phyloP scores from a whole-genome alignment of 306 rosid species.

The Pyrus pyrifolia region DNA sequence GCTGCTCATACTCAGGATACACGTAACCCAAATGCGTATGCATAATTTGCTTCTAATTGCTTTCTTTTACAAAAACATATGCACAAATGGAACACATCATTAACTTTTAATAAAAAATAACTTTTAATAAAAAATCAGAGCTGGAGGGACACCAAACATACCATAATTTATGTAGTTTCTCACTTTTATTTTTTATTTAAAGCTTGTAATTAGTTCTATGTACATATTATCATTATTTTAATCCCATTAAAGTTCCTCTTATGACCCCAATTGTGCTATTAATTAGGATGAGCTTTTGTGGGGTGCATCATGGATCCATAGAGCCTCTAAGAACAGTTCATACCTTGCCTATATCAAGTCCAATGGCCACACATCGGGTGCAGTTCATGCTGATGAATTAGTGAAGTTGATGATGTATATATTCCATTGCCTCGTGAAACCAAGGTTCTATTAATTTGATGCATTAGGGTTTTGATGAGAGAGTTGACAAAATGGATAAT shows the following conservation, averaged over 20 bases:
- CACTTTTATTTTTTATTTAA: too few species aligned
- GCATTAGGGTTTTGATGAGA: too few species aligned
- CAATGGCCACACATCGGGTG: conserved; percentile 47
- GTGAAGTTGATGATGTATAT: too few species aligned
- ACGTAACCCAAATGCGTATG: conserved; percentile 31
- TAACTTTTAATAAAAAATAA: too few species aligned
- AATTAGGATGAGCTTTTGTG: conserved; percentile 87
- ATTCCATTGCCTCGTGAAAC: too few species aligned
- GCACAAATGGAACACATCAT: background rate
- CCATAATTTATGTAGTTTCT: background rate
- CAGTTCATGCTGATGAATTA: too few species aligned
- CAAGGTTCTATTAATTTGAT: too few species aligned
- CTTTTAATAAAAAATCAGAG: too few species aligned
- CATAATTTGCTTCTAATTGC: background rate
- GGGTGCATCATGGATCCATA: conserved; percentile 88
- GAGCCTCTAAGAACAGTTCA: conserved; percentile 50
- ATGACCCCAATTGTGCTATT: background rate
- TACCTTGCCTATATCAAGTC: conserved; percentile 56
- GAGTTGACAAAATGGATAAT: too few species aligned
- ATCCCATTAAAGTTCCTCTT: background rate
- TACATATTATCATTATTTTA: background rate
- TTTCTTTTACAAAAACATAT: background rate
- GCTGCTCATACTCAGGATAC: conserved; percentile 89
- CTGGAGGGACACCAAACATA: background rate
- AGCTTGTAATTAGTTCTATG: too few species aligned